Conservation (phyloP, 148 eudicot species). For the Cornus controversa region DNA sequence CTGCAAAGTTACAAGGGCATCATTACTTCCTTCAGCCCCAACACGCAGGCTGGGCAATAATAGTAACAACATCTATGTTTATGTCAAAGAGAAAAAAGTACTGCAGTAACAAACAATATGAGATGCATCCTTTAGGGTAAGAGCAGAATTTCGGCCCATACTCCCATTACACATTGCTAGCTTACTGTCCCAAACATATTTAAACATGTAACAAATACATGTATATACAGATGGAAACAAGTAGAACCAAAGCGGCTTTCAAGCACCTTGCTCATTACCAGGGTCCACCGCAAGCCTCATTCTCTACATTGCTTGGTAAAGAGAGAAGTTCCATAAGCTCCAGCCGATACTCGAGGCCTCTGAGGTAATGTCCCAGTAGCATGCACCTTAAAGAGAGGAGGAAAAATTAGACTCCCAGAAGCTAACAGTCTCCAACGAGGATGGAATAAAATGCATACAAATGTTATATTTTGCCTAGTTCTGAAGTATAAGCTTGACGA, state of each 20-base stretch:
- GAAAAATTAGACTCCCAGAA: not conserved
- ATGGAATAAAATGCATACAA: not conserved
- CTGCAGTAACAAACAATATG: too few relatives aligned
- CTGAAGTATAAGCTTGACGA: not conserved
- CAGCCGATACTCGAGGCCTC: conserved; percentile 82
- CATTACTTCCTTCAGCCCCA: too few relatives aligned
- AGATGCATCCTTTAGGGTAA: not conserved
- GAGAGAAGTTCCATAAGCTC: conserved; percentile 70
- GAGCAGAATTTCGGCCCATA: not conserved
- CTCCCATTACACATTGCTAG: not conserved
- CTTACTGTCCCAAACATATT: not conserved
- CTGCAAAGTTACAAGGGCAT: not conserved
- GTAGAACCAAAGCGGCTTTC: conserved; percentile 13
- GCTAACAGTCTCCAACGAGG: not conserved
- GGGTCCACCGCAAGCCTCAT: conserved; percentile 25
- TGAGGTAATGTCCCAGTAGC: conserved; percentile 89
- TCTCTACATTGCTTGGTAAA: conserved; percentile 39
- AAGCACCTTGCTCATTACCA: conserved; percentile 36
- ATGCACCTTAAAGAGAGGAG: conserved; percentile 55
- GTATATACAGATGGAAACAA: conserved; percentile 8
- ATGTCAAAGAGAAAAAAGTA: not conserved
- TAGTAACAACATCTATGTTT: not conserved
- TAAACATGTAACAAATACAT: not conserved
- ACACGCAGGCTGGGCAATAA: too few relatives aligned
- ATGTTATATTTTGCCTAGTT: not conserved